These are phyloP conservation scores for Hanseniaspora lachancei DNA, from an alignment of 805 yeast genomes.

Conservation along the genomic window DNA sequence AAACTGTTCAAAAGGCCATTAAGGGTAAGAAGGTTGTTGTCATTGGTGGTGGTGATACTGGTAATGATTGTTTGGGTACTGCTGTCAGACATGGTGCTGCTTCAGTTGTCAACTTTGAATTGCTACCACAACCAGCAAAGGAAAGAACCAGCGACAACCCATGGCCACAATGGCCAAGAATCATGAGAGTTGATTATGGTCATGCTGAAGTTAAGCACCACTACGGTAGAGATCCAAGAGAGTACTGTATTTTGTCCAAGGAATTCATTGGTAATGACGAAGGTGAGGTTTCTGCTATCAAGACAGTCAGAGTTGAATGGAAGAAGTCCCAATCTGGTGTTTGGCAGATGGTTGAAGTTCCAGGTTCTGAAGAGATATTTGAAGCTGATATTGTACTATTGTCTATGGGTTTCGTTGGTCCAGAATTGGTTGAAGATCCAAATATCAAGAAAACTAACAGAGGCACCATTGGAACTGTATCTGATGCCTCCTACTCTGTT, in stretches of 20 bases:
- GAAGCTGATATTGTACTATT: constrained; percentile 87
- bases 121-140: constrained; percentile 82
- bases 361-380: constrained; percentile 86
- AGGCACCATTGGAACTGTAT: constrained; percentile 57
- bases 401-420: constrained; percentile 97
- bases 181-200: constrained; percentile 95
- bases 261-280: constrained; percentile 91
- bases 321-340: constrained; percentile 88
- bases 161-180: constrained; percentile 99
- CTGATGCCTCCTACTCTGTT: constrained; percentile 55
- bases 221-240: constrained; percentile 95
- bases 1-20: constrained; percentile 54
- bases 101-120: constrained; percentile 85
- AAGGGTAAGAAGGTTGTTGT: constrained; percentile 86
- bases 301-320: constrained; percentile 97
- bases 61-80: constrained; percentile 97
- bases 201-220: constrained; percentile 90
- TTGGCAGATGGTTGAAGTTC: constrained; percentile 98
- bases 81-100: constrained; percentile 94
- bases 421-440: constrained; percentile 68
- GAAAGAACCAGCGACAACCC: constrained; percentile 88
- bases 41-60: constrained; percentile 99
- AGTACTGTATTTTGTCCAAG: constrained; percentile 86
- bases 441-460: constrained; percentile 54
- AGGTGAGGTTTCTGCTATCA: constrained; percentile 89